Base-by-base conservation (phyloP, 2,329 filamentous ascomycete genomes). In the Ceratocystis ficicola region DNA sequence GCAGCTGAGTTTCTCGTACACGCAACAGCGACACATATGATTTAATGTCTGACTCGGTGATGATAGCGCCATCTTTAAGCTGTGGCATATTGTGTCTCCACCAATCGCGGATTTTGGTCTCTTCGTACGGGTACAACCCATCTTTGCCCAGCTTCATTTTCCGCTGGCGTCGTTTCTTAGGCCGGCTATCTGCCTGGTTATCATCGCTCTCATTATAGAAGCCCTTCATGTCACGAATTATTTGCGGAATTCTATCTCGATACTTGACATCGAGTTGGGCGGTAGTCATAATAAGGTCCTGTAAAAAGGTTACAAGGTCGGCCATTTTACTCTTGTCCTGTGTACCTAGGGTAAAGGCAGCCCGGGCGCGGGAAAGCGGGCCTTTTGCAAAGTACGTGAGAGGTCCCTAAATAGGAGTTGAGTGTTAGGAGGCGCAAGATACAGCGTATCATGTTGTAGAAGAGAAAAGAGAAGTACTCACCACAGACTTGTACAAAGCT, bases 301-400 rank as follows among this genome's bases (percentile, higher is more conserved):
- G 84, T n/a, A 93, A 73, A 70, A 90, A 91, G 0, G 80, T 77
- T 7, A 88, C 79, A 20, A 92, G 76, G 62, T 90, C 83, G 28
- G 77, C 76, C 74, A 86, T 83, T 50, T 85, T 79, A 22, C 86
- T 75, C 25, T 79, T 82, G 5, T 81, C 77, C 72, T 86, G 83
- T 63, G 82, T 81, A 68, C 85, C 81, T 15, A 84, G 75, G 66
- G 86, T 83, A 69, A 90, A 90, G 15, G 85, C 82, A 60, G 86
- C 87, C 67, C 89, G 83, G 59, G 88, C 86, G 70, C 88, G 82
- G 57, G 89, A 89, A 22, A 94, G 77, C 1, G 89, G 88, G 0
- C 89, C 89, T 76, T 94, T 94, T 22, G 86, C 86, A 74, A 93
- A 92, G 74, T 92, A 94, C 67, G 89, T 89, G 66, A 93, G 76